Evolutionary conservation across 2,329 filamentous ascomycete species (phyloP), one percentile per base, ranked within the genome.

Genomic region (Ascochyta clinopodiicola): DNA sequence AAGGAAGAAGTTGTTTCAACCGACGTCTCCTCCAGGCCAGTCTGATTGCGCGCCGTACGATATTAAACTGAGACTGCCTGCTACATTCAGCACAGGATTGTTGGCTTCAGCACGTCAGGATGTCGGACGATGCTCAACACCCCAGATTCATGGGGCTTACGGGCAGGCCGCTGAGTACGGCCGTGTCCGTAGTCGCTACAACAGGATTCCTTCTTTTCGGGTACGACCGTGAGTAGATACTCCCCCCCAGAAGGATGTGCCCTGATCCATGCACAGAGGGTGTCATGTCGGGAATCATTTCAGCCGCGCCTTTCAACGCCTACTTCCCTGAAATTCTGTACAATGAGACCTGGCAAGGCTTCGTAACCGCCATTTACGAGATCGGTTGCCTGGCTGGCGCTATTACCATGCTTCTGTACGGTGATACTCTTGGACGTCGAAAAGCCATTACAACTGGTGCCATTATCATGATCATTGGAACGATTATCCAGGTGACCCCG

Each of bases 281-380:
- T 48, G 72, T 75, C 50, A 75, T 75, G 72, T 70, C 68, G 19
- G 72, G 72, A 24, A 75, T 75, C 44, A 75, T 75, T n/a, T 67
- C 67, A 1, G 70, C 70, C 2, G 63, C 69, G 6, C 69, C 69
- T 0, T 75, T 75, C 58, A 72, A 69, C 55, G 46, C 56, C 10
- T 73, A 72, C 53, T 78, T 79, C 45, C 77, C 77, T 0, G 70
- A 78, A 52, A 76, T 74, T 2, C 59, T 70, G 17, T 52, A 71
- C 51, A 68, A 82, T 60, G 70, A 77, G 13, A 80, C 78, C n/a
- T 77, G 80, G 69, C 79, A 80, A 66, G 81, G 80, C 46, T 80
- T 79, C 51, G 79, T 83, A 17, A 81, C 79, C 1, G 75, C 81
- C 15, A 82, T 81, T 58, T 84, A 83, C 69, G 80, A 83, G 55